phyloP scores from a whole-genome alignment of 2,329 filamentous ascomycete species.

The Clathrospora elynae region DNA sequence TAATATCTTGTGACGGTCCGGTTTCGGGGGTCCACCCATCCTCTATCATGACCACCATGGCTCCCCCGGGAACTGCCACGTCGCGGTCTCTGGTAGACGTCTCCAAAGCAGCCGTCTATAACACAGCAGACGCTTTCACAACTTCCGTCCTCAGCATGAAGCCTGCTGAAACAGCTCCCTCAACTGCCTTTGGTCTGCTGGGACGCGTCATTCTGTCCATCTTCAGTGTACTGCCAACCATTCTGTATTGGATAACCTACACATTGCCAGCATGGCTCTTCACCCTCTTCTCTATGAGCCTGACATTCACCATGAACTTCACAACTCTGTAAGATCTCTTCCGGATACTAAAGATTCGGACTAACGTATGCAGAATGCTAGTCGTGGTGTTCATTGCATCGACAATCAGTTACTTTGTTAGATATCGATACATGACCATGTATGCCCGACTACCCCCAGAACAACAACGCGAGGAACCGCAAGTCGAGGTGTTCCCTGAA shows the following conservation, averaged over 20 bases:
- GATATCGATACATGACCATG: slow-evolving; percentile 96
- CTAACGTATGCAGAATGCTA: slow-evolving; percentile 52
- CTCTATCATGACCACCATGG: slow-evolving; percentile 31
- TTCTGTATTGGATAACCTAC: slow-evolving; percentile 80
- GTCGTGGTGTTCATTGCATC: slow-evolving; percentile 78
- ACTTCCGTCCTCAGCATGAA: slow-evolving; percentile 29
- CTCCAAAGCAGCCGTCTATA: slow-evolving; percentile 18
- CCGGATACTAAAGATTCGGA: slow-evolving; percentile 28
- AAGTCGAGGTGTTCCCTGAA: slow-evolving; percentile 93
- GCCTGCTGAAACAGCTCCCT: slow-evolving; percentile 26
- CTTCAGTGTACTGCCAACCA: slow-evolving; percentile 60
- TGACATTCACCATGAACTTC: slow-evolving; percentile 98
- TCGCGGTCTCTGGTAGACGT: slow-evolving; percentile 18
- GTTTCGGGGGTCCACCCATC: slow-evolving; percentile 4
- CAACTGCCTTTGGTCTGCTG: slow-evolving; percentile 51
- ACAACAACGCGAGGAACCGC: slow-evolving; percentile 92
- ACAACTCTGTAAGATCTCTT: slow-evolving; percentile 77
- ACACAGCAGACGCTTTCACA: slow-evolving; percentile 26
- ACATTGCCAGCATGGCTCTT: slow-evolving; percentile 89
- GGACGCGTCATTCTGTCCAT: slow-evolving; percentile 57
- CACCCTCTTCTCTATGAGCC: slow-evolving; percentile 84
- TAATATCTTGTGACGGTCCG: slow-evolving; percentile 13
- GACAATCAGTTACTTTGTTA: slow-evolving; percentile 89
- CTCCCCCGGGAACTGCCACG: slow-evolving; percentile 24
- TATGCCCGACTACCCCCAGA: slow-evolving; percentile 93